Conservation (phyloP, 1,139 yeast genomes). For the Groenewaldozyma sp. region DNA sequence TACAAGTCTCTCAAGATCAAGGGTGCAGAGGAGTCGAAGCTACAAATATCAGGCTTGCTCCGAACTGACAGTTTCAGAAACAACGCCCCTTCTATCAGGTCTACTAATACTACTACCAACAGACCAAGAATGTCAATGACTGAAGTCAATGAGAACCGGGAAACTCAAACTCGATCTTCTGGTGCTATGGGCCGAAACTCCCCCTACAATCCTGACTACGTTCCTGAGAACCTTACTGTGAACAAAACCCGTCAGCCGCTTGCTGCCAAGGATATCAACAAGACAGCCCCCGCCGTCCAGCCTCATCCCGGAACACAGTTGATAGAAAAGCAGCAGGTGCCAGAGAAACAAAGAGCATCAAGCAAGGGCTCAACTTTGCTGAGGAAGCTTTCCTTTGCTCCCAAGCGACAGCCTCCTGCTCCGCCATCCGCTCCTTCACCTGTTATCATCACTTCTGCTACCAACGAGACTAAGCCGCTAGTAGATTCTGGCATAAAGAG, state of each 20-base stretch:
- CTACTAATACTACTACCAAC: neutral
- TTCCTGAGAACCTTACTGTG: neutral
- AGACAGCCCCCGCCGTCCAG: conserved; percentile 3
- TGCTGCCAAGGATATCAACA: neutral
- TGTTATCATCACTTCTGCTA: conserved; percentile 1
- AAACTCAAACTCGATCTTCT: conserved; percentile 2
- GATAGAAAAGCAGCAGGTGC: conserved; percentile 6
- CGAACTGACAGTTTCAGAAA: conserved; percentile 22
- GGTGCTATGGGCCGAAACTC: neutral
- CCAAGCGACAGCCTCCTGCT: conserved; percentile 18
- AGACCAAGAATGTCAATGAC: neutral
- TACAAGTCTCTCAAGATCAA: conserved; percentile 10
- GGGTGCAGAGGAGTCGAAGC: conserved; percentile 12
- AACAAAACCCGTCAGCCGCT: neutral
- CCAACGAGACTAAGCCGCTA: neutral
- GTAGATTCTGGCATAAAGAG: no score
- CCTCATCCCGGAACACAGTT: no score
- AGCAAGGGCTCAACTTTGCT: conserved; percentile 12
- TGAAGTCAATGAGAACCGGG: neutral
- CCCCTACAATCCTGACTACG: neutral
- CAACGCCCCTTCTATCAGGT: neutral
- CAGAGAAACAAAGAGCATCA: conserved; percentile 4
- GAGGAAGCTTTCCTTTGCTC: conserved; percentile 14
- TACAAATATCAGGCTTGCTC: conserved; percentile 22
- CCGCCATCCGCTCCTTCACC: conserved; percentile 9